Evolutionary conservation across 495 filamentous ascomycete species (phyloP).

Genomic region (Zalerion maritima): DNA sequence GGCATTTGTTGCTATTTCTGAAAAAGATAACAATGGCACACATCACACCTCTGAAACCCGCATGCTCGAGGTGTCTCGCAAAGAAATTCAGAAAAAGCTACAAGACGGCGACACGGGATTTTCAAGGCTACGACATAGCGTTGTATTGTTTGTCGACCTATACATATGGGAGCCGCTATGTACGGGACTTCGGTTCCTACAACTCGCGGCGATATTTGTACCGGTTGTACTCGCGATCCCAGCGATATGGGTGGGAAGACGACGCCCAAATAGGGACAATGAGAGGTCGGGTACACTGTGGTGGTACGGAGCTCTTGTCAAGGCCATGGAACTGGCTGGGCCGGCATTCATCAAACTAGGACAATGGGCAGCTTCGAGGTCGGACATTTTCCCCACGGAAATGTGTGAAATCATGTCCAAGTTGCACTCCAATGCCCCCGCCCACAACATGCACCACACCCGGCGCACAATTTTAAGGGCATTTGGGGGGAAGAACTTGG

Average conservation of each 20-base stretch:
- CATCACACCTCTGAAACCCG: conserved; percentile 63
- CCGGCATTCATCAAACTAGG: conserved; percentile 98
- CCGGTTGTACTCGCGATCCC: conserved; percentile 75
- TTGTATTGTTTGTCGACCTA: conserved; percentile 48
- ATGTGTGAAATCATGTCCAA: conserved; percentile 90
- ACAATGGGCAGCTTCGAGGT: conserved; percentile 95
- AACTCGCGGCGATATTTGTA: conserved; percentile 77
- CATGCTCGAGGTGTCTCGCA: conserved; percentile 69
- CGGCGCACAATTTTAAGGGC: conserved; percentile 65
- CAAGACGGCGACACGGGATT: conserved; percentile 43
- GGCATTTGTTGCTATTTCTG: conserved; percentile 60
- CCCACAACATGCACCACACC: conserved; percentile 71
- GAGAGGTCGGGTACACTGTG: conserved; percentile 70
- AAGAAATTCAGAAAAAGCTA: conserved; percentile 56
- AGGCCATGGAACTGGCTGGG: conserved; percentile 82
- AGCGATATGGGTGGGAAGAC: conserved; percentile 59
- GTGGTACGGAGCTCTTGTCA: conserved; percentile 90
- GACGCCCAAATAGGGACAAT: conserved; percentile 43
- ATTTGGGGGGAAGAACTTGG: conserved; percentile 64
- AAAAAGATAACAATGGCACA: conserved; percentile 41
- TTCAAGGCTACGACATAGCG: conserved; percentile 32
- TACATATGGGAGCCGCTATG: conserved; percentile 79
- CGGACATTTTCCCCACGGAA: conserved; percentile 93
- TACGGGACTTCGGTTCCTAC: conserved; percentile 72
- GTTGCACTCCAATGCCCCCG: conserved; percentile 84